Evolutionary conservation across 164 flowering plant species (phyloP), one percentile per base, ranked within the genome.

Genomic region (Liquidambar formosana): DNA sequence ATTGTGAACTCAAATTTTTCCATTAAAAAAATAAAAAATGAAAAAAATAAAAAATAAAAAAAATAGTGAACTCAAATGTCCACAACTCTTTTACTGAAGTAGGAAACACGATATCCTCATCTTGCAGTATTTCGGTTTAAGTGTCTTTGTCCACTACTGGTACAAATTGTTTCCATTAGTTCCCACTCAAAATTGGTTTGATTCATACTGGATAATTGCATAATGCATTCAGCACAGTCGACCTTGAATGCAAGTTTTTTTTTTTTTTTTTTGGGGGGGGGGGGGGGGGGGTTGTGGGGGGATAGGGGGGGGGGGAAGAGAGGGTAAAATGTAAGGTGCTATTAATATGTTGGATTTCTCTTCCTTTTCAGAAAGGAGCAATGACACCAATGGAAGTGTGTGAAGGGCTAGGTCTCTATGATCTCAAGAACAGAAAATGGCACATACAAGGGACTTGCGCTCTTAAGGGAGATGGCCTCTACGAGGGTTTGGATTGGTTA

Each of bases 371-470:
- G 98, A 88, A 76, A 85, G 99, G 94, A 27, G 98, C 99, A 56
- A 95, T 95, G 99, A 79, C 93, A 15, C 96, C 99, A 26, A 82
- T 76, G 93, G 99, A 95, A 79, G 98, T 95, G 19, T 91, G 95
- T 63, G 89, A 95, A 83, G 98, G 96, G 38, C 75, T 95, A 15
- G 98, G 99, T 52, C 91, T 95, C n/a, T 81, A 73, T 72, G 96
- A 88, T 71, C 87, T 95, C 51, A 93, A 89, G 83, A 85, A 93
- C 82, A 78, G 97, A 68, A 91, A 84, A 82, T 95, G 99, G 99
- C 99, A 95, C 57, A 89, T 95, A 51, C 97, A 95, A 77, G 97
- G 97, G 59, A 88, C 97, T 68, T 93, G 97, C 72, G 99, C 99
- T 10, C 83, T 93, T 11, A 83, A 62, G 68, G 99, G 97, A 63